Evolutionary conservation across 805 yeast genomes (phyloP).

Genomic region (Yarrowia deformans): DNA sequence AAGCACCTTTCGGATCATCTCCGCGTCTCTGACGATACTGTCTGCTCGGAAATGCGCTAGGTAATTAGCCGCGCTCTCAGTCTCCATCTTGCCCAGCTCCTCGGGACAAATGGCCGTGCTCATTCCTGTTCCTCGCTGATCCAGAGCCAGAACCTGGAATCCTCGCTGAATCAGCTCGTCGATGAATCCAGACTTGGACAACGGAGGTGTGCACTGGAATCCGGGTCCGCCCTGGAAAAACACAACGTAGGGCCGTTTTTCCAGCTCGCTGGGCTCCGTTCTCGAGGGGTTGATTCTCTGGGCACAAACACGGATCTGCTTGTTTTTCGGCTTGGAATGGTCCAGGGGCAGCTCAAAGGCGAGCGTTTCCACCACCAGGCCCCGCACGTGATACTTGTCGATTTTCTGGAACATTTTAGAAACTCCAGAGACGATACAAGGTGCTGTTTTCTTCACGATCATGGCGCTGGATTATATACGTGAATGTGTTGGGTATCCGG

Average conservation of each 20-base stretch:
- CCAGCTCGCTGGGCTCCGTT: neutral
- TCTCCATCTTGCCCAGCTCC: conserved; percentile 39
- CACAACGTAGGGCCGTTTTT: conserved; percentile 10
- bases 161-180: conserved; percentile 55
- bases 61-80: conserved; percentile 53
- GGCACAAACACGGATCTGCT: conserved; percentile 19
- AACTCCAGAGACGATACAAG: neutral
- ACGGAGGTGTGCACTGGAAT: conserved; percentile 49
- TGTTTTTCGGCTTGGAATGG: conserved; percentile 4
- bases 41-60: conserved; percentile 61
- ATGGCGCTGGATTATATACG: neutral
- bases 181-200: conserved; percentile 51
- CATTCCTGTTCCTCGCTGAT: conserved; percentile 70
- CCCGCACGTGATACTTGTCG: conserved; percentile 19
- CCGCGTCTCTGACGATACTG: conserved; percentile 55
- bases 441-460: neutral
- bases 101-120: conserved; percentile 57
- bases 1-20: conserved; percentile 55
- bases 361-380: conserved; percentile 32
- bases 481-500: neutral
- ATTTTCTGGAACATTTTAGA: conserved; percentile 21
- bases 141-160: conserved; percentile 57
- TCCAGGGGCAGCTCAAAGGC: conserved; percentile 32
- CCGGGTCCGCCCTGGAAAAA: conserved; percentile 40
- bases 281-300: conserved; percentile 27